phyloP scores from a whole-genome alignment of 805 yeast species.

The Nematodospora valgi region DNA sequence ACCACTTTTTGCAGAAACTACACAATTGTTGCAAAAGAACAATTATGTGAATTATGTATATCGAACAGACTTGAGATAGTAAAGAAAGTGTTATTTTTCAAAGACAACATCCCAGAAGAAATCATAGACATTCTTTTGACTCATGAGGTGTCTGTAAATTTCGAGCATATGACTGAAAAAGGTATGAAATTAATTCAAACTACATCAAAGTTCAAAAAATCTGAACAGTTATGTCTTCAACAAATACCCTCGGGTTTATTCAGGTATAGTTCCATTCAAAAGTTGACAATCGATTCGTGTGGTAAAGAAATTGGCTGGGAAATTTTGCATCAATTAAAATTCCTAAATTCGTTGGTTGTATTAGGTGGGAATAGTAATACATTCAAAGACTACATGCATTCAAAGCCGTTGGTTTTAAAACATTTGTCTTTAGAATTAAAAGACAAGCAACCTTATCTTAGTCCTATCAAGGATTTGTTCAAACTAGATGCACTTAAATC shows the following conservation, averaged over 20 bases:
- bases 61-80: neutral
- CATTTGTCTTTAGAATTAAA: constrained; percentile 3
- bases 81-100: constrained; percentile 1
- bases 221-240: no score
- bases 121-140: neutral
- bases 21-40: constrained; percentile 1
- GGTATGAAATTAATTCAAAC: no score
- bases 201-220: no score
- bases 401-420: no score
- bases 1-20: constrained; percentile 5
- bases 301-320: no score
- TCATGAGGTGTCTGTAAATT: neutral
- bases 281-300: no score
- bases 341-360: no score
- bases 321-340: no score
- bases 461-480: neutral
- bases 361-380: no score
- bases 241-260: no score
- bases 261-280: no score
- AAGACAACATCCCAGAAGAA: neutral
- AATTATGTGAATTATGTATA: neutral
- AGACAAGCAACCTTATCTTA: neutral
- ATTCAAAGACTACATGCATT: no score
- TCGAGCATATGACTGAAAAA: neutral
- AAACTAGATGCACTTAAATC: constrained; percentile 1